Percentiles rank a stretch among this genome's conserved stretches.
phyloP scores from a whole-genome alignment of 2,329 filamentous ascomycete genomes.

The Pseudogymnoascus sp. region DNA sequence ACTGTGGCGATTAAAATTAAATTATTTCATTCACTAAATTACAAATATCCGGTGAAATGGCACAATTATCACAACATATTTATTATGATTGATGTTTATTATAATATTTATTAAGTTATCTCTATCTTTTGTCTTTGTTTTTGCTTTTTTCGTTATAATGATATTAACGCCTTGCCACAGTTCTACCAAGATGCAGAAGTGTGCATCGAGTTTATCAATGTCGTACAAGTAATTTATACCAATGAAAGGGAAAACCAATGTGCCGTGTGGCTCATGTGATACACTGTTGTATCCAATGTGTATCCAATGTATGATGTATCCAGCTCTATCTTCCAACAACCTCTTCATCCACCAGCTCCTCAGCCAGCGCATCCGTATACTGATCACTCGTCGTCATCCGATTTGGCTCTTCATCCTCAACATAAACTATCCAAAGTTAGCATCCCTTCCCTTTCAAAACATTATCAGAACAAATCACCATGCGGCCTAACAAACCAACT shows the following conservation, averaged over 20 bases:
- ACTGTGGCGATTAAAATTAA: too few species aligned
- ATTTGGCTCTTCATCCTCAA: slow-evolving; percentile 8
- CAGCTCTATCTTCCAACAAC: neutral
- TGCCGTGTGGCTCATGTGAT: neutral
- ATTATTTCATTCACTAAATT: too few species aligned
- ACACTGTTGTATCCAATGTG: neutral
- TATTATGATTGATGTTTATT: neutral
- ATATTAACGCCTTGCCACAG: neutral
- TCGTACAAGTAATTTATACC: neutral
- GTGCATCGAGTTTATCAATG: neutral
- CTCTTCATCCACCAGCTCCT: slow-evolving; percentile 11
- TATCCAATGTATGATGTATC: neutral
- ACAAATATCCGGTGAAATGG: too few species aligned
- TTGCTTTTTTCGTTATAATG: neutral
- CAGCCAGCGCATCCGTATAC: neutral
- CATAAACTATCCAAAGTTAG: slow-evolving; percentile 11
- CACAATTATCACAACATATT: neutral
- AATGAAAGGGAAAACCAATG: neutral
- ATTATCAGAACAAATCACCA: slow-evolving; percentile 57
- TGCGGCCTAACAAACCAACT: slow-evolving; percentile 66
- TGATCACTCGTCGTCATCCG: neutral
- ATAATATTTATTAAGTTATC: neutral
- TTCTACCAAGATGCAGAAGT: neutral
- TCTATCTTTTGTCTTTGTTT: neutral
- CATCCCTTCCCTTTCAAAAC: too few species aligned